Evolutionary conservation across 768 basidiomycete genomes (phyloP).

Genomic region (Leccinellum albellum): DNA sequence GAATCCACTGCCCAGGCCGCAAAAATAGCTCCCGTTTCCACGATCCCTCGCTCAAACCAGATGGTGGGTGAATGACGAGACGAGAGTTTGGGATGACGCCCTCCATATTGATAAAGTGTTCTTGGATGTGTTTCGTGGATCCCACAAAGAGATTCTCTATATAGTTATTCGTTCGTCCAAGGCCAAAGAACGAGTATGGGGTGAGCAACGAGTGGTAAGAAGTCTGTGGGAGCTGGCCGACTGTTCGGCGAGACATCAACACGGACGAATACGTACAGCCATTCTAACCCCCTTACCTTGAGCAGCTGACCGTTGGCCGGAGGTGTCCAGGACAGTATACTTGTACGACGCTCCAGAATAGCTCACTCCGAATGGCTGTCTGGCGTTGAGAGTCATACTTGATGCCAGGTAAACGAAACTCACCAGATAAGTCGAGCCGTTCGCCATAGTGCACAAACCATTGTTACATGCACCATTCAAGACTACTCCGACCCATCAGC

Average conservation of each 20-base stretch:
- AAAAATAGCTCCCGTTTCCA: constrained; percentile 92
- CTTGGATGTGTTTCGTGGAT: constrained; percentile 65
- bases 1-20: constrained; percentile 95
- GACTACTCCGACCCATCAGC: constrained; percentile 36
- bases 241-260: constrained; percentile 36
- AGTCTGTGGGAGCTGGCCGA: constrained; percentile 90
- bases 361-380: constrained; percentile 87
- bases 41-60: constrained; percentile 41
- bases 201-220: constrained; percentile 86
- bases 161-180: constrained; percentile 98
- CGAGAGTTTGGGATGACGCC: constrained; percentile 97
- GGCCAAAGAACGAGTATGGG: constrained; percentile 94
- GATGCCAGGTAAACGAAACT: constrained; percentile 22
- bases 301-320: constrained; percentile 83
- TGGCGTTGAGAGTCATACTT: constrained; percentile 3
- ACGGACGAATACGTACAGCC: background rate
- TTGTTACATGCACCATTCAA: constrained; percentile 90
- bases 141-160: constrained; percentile 98
- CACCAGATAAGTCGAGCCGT: constrained; percentile 73
- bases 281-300: constrained; percentile 54
- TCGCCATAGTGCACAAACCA: constrained; percentile 65
- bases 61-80: constrained; percentile 85
- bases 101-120: constrained; percentile 90
- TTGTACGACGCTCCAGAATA: constrained; percentile 96
- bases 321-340: constrained; percentile 92